phyloP scores from a whole-genome alignment of 495 filamentous ascomycete genomes.

The Mycothermus thermophilus region DNA sequence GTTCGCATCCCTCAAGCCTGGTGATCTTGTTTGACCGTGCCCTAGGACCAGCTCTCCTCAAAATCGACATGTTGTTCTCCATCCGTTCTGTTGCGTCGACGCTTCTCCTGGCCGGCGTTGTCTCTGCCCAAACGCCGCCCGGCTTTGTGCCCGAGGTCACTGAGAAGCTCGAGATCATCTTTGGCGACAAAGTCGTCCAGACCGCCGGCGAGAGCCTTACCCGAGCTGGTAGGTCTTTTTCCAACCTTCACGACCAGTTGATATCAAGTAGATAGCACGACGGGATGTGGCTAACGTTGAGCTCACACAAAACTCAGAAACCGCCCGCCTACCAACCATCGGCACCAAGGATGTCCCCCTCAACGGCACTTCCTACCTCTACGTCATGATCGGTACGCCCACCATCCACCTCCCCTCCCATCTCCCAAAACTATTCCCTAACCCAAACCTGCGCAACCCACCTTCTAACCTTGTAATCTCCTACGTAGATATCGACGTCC shows the following conservation, averaged over 20 bases:
- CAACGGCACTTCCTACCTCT: slow-evolving; percentile 31
- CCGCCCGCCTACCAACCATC: slow-evolving; percentile 27
- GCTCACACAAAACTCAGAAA: slow-evolving; percentile 15
- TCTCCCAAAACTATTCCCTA: background rate
- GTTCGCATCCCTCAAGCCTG: too few relatives aligned
- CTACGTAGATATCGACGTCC: slow-evolving; percentile 1
- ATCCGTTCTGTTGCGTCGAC: background rate
- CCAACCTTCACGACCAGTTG: background rate
- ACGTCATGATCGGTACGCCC: slow-evolving; percentile 34
- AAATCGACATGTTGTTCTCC: slow-evolving; percentile 1
- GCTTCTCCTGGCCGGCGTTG: slow-evolving; percentile 3
- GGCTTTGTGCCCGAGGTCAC: slow-evolving; percentile 28
- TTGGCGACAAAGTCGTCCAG: slow-evolving; percentile 25
- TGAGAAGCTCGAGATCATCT: slow-evolving; percentile 30
- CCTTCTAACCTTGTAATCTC: background rate
- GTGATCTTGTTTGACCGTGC: too few relatives aligned
- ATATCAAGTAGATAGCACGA: slow-evolving; percentile 1
- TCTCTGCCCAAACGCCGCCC: slow-evolving; percentile 25
- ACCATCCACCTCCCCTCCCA: background rate
- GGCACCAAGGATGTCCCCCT: slow-evolving; percentile 24
- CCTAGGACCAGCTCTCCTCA: background rate
- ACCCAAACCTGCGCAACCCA: slow-evolving; percentile 27
- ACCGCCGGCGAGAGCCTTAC: slow-evolving; percentile 26
- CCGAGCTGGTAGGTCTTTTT: slow-evolving; percentile 19
- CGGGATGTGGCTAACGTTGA: too few relatives aligned